phyloP scores from a whole-genome alignment of 2,329 filamentous ascomycete species.

The Phaeosphaeria sp. region DNA sequence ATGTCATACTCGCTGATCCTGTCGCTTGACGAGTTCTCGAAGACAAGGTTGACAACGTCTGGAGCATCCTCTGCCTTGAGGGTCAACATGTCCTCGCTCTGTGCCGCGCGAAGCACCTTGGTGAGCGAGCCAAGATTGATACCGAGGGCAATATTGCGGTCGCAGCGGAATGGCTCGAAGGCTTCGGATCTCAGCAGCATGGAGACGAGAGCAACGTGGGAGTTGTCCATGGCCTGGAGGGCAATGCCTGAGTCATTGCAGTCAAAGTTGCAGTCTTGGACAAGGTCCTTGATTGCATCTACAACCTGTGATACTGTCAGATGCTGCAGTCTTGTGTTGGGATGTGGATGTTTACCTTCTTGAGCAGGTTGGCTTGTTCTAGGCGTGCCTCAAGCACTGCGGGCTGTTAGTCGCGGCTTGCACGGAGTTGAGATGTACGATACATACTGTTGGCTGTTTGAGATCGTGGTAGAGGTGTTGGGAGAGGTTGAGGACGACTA shows the following conservation, averaged over 20 bases:
- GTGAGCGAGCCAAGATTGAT: constrained; percentile 97
- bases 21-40: constrained; percentile 89
- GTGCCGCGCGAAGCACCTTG: constrained; percentile 93
- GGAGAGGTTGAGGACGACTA: neutral
- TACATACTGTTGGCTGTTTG: constrained; percentile 28
- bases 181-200: constrained; percentile 98
- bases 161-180: constrained; percentile 95
- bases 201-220: constrained; percentile 96
- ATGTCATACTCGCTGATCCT: constrained; percentile 98
- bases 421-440: neutral
- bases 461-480: constrained; percentile 1
- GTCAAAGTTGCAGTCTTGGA: constrained; percentile 99
- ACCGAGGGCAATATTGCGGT: constrained; percentile 97
- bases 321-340: neutral
- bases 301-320: constrained; percentile 71
- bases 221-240: constrained; percentile 99
- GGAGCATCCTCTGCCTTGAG: constrained; percentile 97
- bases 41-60: constrained; percentile 92
- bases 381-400: constrained; percentile 95
- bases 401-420: constrained; percentile 24
- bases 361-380: constrained; percentile 90
- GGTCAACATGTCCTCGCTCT: constrained; percentile 92
- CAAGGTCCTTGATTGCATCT: constrained; percentile 98
- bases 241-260: constrained; percentile 99
- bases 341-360: constrained; percentile 71